A percentile compares a stretch with the other conserved stretches of the same genome.
Conservation (phyloP, 805 yeast species). For the Yarrowia phangngaensis region DNA sequence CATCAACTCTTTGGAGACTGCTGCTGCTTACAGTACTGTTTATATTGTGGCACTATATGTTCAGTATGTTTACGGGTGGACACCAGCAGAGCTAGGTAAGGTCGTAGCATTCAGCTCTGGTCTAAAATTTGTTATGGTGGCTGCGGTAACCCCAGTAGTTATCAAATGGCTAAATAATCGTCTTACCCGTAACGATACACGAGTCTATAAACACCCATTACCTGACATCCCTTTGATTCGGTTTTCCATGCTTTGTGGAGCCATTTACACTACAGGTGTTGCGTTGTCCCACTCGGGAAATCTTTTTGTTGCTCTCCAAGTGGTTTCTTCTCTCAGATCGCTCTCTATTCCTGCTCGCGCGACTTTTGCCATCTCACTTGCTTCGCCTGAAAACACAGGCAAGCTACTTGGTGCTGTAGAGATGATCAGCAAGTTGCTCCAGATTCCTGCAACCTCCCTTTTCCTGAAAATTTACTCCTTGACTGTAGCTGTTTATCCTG, state of each 20-base stretch:
- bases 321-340: background rate
- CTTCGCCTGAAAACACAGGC: constrained; percentile 7
- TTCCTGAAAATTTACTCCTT: constrained; percentile 7
- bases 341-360: constrained; percentile 15
- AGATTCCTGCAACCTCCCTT: constrained; percentile 2
- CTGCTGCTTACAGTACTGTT: constrained; percentile 20
- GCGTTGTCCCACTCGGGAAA: constrained; percentile 6
- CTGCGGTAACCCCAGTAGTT: background rate
- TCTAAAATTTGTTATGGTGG: constrained; percentile 11
- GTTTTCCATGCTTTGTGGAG: constrained; percentile 11
- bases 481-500: constrained; percentile 16
- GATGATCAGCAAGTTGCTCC: constrained; percentile 7
- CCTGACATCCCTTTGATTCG: constrained; percentile 14
- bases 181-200: constrained; percentile 1
- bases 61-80: constrained; percentile 20
- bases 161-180: constrained; percentile 8
- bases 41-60: constrained; percentile 21
- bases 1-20: constrained; percentile 15
- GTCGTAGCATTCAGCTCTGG: constrained; percentile 7
- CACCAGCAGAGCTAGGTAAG: constrained; percentile 17
- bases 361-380: constrained; percentile 8
- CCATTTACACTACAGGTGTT: constrained; percentile 4
- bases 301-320: constrained; percentile 2
- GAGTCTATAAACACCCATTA: background rate
- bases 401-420: constrained; percentile 19